Base-by-base conservation (phyloP, 116 monocot species). In the Zostera marina region DNA sequence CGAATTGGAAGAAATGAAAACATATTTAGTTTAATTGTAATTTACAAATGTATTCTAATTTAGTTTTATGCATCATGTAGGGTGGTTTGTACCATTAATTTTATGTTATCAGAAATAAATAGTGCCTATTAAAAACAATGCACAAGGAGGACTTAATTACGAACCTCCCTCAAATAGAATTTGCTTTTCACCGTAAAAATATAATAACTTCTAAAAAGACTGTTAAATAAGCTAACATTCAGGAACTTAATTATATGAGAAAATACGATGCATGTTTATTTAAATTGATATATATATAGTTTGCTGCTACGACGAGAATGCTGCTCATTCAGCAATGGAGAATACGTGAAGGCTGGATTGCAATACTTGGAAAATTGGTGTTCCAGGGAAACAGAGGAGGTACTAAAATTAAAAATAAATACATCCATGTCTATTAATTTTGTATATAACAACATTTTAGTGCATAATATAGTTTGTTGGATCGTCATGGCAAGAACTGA, bases 251-350 rank as follows among this genome's bases (percentile, higher is more conserved):
- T 56, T 12, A 39, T 56, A 39, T 25, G 32, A 38, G 32, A 38
- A 53, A 59, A 59, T 59, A 5, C 22, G 43, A 43, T 40, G 20
- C 15, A 22, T 38, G 19, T 38, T 22, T 43, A 25, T 38, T 22
- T 43, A 40, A 39, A 32, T 59, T 25, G 1, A 21, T 39, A 58
- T 42, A 41, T 11, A 26, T 54, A 55, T 68, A 99, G 99, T 61
- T 72, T 99, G 53, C 74, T 99, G n/a, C 87, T 99, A 14, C 78
- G 99, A 7, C 73, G 99, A 46, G 99, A 99, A 70, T 99, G 99
- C 68, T 99, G 99, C 70, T 99, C 99, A 5, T 87, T 81, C 58
- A 99, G 99, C 75, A 99, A 99, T 53, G 99, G 87, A 22, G 99
- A 99, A 69, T 99, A 79, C 63, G 73, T 99, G 11, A 99, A 87